Percentiles rank a stretch among this genome's conserved stretches.
These are phyloP conservation scores for Lodderomyces orthopsilosis DNA, from an alignment of 1,139 yeast genomes.

Conservation along the genomic window DNA sequence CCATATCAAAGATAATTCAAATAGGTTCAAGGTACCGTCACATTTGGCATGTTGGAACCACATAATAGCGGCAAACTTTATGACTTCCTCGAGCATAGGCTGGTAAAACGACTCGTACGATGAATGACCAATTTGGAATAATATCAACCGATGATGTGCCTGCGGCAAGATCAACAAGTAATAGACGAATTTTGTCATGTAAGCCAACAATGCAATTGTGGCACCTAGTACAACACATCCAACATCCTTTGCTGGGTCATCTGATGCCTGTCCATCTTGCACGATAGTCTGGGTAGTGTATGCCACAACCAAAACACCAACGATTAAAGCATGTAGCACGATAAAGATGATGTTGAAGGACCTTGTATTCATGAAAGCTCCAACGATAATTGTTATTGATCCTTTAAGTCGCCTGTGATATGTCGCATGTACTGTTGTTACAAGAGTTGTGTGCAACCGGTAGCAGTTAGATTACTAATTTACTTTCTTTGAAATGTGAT, in stretches of 20 bases:
- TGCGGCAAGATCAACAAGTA: background rate
- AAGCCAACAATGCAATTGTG: background rate
- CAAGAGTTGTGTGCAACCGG: background rate
- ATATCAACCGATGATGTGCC: background rate
- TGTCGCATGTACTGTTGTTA: background rate
- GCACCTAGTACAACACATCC: background rate
- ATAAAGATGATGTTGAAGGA: background rate
- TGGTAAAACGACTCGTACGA: conserved; percentile 8
- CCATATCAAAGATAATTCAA: conserved; percentile 9
- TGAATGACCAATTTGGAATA: background rate
- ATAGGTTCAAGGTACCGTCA: background rate
- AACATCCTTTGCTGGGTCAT: background rate
- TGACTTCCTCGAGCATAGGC: conserved; percentile 12
- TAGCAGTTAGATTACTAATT: background rate
- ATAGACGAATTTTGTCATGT: background rate
- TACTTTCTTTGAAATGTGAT: background rate
- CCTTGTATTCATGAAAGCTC: background rate
- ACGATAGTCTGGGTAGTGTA: background rate
- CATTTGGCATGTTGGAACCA: conserved; percentile 8
- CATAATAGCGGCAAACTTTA: conserved; percentile 6
- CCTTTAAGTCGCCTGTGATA: background rate
- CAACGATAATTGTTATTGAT: background rate
- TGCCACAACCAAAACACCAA: background rate
- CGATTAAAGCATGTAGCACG: background rate
- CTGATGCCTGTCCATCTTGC: background rate